phyloP scores from a whole-genome alignment of 768 basidiomycete genomes.

The Tricholoma furcatifolium region DNA sequence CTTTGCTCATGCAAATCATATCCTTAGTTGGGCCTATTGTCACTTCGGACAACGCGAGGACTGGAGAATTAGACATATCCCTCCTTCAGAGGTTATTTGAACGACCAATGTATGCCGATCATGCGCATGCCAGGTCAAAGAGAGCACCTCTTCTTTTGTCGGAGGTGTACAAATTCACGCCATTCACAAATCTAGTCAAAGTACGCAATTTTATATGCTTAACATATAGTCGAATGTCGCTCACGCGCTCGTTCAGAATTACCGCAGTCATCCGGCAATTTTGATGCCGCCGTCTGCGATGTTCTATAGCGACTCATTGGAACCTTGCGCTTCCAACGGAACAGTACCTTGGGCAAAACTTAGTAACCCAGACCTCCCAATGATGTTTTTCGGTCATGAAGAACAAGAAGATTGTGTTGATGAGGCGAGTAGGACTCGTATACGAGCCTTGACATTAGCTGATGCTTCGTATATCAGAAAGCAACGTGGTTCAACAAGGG shows the following conservation, averaged over 20 bases:
- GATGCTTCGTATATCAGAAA: constrained; percentile 25
- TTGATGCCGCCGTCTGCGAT: constrained; percentile 53
- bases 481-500: constrained; percentile 51
- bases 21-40: constrained; percentile 48
- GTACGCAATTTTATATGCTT: constrained; percentile 19
- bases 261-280: constrained; percentile 51
- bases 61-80: constrained; percentile 46
- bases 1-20: background rate
- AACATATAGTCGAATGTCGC: background rate
- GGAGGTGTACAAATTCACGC: constrained; percentile 20
- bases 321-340: constrained; percentile 45
- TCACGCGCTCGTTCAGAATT: constrained; percentile 30
- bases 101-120: constrained; percentile 35
- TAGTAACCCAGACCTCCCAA: constrained; percentile 36
- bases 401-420: constrained; percentile 42
- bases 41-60: constrained; percentile 41
- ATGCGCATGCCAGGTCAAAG: constrained; percentile 17
- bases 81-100: constrained; percentile 49
- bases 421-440: constrained; percentile 30
- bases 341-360: constrained; percentile 39
- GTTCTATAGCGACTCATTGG: constrained; percentile 50
- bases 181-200: constrained; percentile 45
- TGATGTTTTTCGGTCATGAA: constrained; percentile 44
- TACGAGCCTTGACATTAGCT: background rate
- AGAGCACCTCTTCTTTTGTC: background rate